phyloP scores from a whole-genome alignment of 192 early-diverging fungal species.

The Geranomyces variabilis region DNA sequence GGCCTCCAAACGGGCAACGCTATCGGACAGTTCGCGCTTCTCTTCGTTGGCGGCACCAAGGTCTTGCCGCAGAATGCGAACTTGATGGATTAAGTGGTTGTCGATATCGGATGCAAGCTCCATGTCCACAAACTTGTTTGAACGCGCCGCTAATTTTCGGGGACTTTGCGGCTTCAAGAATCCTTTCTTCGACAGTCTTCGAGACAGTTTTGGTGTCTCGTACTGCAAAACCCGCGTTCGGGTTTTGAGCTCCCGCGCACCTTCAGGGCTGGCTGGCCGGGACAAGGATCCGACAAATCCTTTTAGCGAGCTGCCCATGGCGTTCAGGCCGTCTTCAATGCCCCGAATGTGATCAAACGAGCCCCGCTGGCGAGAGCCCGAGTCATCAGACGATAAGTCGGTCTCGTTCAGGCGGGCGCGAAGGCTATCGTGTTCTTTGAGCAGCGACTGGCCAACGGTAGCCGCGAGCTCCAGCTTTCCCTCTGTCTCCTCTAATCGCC shows the following conservation, averaged over 20 bases:
- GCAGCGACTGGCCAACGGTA: conserved; percentile 38
- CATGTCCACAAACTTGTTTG: conserved; percentile 30
- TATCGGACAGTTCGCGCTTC: conserved; percentile 30
- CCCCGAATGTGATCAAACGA: conserved; percentile 7
- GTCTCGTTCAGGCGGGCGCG: background rate
- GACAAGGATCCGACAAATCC: conserved; percentile 15
- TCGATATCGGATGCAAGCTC: conserved; percentile 39
- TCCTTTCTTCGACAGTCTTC: conserved; percentile 5
- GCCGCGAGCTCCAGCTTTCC: conserved; percentile 26
- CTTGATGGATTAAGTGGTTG: conserved; percentile 31
- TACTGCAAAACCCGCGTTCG: background rate
- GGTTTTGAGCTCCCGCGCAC: background rate
- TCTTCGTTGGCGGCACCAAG: conserved; percentile 24
- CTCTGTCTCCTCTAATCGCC: conserved; percentile 17
- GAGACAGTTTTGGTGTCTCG: background rate
- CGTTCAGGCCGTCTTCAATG: background rate
- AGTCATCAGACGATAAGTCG: background rate
- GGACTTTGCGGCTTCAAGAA: conserved; percentile 18
- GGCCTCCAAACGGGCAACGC: conserved; percentile 24
- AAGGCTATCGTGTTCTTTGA: conserved; percentile 32
- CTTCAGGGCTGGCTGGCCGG: conserved; percentile 21
- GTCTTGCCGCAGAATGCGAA: conserved; percentile 30
- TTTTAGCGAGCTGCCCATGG: conserved; percentile 14
- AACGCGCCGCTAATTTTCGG: conserved; percentile 4
- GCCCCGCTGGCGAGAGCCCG: background rate